A percentile compares a stretch with the other conserved stretches of the same genome.
These are phyloP conservation scores for Fusarium paranaense DNA, from an alignment of 2,329 filamentous ascomycete genomes.

Conservation along the genomic window DNA sequence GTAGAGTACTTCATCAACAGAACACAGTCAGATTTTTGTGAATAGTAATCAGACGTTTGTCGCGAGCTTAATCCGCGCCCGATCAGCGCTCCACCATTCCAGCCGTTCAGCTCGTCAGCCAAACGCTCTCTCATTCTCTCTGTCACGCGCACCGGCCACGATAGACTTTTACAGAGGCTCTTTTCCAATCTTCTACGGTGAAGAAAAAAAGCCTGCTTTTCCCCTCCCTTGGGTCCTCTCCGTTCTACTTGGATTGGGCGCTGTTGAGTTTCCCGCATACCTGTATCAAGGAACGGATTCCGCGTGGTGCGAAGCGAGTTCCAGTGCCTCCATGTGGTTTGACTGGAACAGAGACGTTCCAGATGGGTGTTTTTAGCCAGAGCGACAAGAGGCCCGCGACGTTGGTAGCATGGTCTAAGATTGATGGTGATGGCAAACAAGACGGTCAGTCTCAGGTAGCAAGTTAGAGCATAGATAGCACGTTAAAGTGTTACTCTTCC, in stretches of 20 bases:
- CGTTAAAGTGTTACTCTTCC: not conserved
- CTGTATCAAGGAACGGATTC: not conserved
- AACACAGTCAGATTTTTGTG: not conserved
- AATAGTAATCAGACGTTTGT: not conserved
- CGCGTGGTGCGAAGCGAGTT: not conserved
- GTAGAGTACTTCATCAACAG: not conserved
- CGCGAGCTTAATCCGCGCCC: not conserved
- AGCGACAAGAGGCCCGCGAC: not conserved
- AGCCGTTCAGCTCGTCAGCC: conserved; percentile 6
- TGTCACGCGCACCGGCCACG: not conserved
- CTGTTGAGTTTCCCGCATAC: not conserved
- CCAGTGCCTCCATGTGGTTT: not conserved
- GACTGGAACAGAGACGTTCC: not conserved
- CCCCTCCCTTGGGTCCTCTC: not conserved
- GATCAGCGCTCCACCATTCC: conserved; percentile 2
- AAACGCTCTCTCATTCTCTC: not conserved
- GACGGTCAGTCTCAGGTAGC: not conserved
- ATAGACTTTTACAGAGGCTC: not conserved
- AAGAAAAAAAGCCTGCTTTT: not conserved
- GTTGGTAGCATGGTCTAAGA: not conserved
- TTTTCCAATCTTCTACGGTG: conserved; percentile 19
- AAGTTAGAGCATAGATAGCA: not conserved
- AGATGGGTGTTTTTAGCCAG: not conserved
- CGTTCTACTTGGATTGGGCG: not conserved
- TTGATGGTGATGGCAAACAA: not conserved